Percentiles rank a stretch among this genome's conserved stretches.
Conservation (phyloP, 2,329 filamentous ascomycete genomes). For the Pseudogymnoascus sp. region DNA sequence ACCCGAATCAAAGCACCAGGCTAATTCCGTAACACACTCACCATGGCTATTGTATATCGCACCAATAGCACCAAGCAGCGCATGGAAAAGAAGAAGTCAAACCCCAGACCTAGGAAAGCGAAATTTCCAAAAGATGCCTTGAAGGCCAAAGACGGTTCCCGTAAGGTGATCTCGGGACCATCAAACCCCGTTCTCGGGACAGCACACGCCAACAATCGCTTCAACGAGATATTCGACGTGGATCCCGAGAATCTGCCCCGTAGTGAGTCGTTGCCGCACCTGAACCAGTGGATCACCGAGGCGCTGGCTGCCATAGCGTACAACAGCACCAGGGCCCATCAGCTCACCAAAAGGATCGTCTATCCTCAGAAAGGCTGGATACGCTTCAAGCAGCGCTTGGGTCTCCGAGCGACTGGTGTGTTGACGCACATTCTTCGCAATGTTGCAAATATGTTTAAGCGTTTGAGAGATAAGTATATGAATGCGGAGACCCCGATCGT, state of each 20-base stretch:
- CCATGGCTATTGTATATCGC: neutral
- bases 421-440: neutral
- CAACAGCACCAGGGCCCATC: neutral
- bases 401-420: neutral
- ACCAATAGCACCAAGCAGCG: neutral
- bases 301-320: neutral
- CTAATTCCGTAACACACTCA: too few relatives aligned
- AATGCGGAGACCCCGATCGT: neutral
- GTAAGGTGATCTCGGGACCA: neutral
- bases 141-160: neutral
- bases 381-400: neutral
- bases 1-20: neutral
- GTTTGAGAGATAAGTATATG: neutral
- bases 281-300: neutral
- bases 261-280: neutral
- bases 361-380: neutral
- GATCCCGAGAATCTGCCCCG: neutral
- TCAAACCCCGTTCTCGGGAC: neutral
- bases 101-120: neutral
- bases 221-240: neutral
- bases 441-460: neutral
- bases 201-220: neutral
- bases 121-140: neutral
- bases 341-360: neutral
- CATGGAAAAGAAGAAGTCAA: neutral